Evolutionary conservation across 2,329 filamentous ascomycete species (phyloP).

Genomic region (Stenocarpella maydis): DNA sequence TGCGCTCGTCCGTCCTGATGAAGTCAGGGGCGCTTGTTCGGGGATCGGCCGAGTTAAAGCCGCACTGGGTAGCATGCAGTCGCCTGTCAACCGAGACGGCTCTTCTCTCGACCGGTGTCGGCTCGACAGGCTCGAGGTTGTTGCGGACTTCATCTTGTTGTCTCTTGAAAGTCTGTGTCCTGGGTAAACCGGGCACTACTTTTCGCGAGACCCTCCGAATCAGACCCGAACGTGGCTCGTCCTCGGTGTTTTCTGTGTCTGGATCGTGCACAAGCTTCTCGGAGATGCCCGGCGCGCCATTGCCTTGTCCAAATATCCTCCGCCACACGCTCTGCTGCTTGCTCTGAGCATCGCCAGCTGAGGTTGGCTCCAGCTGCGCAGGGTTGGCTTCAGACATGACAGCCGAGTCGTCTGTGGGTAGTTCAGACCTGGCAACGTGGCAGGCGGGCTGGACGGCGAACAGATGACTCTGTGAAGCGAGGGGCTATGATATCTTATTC

Average conservation of each 20-base stretch:
- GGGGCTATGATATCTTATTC: constrained; percentile 12
- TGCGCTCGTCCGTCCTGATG: constrained; percentile 44
- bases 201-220: constrained; percentile 59
- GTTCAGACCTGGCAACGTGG: neutral
- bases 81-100: constrained; percentile 72
- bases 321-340: constrained; percentile 41
- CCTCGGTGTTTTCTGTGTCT: constrained; percentile 41
- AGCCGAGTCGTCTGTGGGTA: neutral
- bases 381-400: constrained; percentile 42
- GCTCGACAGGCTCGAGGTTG: constrained; percentile 72
- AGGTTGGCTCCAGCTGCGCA: constrained; percentile 34
- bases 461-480: neutral
- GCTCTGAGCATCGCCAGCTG: constrained; percentile 36
- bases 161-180: constrained; percentile 80
- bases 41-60: constrained; percentile 50
- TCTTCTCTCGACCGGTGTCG: constrained; percentile 72
- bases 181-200: constrained; percentile 81
- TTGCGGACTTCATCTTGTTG: constrained; percentile 83
- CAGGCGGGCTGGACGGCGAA: neutral
- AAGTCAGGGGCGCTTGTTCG: constrained; percentile 60
- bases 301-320: constrained; percentile 39
- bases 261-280: constrained; percentile 39
- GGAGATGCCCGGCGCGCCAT: constrained; percentile 34
- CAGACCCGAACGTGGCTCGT: constrained; percentile 46
- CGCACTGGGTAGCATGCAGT: constrained; percentile 46